phyloP scores from a whole-genome alignment of 129 eudicot genomes.

The Oenanthe sinensis region DNA sequence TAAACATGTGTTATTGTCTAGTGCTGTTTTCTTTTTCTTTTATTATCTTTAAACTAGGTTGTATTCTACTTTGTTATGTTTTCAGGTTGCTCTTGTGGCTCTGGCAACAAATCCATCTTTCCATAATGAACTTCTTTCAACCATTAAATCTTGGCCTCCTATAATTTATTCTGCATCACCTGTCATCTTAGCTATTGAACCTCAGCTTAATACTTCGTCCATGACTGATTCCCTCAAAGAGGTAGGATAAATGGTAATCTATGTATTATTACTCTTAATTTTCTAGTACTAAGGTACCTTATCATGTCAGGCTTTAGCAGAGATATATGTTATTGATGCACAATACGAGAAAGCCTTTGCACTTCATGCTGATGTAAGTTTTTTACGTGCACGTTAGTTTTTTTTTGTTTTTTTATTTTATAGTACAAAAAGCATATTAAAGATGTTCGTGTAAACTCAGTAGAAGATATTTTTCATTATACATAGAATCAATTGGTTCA shows the following conservation, averaged over 20 bases:
- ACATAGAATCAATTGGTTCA: not conserved
- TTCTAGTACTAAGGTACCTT: slow-evolving; percentile 7
- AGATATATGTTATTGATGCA: slow-evolving; percentile 76
- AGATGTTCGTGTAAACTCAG: slow-evolving; percentile 8
- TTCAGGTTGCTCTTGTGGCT: slow-evolving; percentile 93
- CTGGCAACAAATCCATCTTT: slow-evolving; percentile 81
- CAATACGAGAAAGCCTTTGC: slow-evolving; percentile 92
- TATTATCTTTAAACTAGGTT: not conserved
- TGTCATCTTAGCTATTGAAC: slow-evolving; percentile 75
- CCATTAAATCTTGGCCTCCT: slow-evolving; percentile 93
- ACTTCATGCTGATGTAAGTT: slow-evolving; percentile 92
- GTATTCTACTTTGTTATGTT: slow-evolving; percentile 5
- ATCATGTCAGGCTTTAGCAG: slow-evolving; percentile 80
- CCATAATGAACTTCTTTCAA: slow-evolving; percentile 74
- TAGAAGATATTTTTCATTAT: slow-evolving; percentile 1
- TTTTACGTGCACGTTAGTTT: not conserved
- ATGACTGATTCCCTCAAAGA: slow-evolving; percentile 80
- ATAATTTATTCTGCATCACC: slow-evolving; percentile 61
- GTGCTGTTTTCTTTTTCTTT: not conserved
- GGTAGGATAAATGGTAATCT: slow-evolving; percentile 24
- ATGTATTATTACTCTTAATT: slow-evolving; percentile 13
- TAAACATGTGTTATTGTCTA: not conserved
- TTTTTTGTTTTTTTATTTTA: not conserved
- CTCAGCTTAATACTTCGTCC: slow-evolving; percentile 86
- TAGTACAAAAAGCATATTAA: not conserved